Evolutionary conservation across 192 early-diverging fungal species (phyloP).

Genomic region (Backusella psychrophila): DNA sequence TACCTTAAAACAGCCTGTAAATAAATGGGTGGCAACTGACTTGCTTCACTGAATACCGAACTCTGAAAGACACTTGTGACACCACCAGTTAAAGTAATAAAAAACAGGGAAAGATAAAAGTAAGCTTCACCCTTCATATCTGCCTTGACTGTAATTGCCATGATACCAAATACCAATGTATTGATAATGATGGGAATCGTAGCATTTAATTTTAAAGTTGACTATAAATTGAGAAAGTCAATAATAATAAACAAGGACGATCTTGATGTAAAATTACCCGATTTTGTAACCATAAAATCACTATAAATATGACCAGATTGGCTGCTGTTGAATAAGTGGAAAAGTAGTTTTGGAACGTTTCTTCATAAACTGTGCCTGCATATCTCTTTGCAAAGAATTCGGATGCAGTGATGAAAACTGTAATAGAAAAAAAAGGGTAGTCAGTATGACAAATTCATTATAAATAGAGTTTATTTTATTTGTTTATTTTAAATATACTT

Average conservation of each 20-base stretch:
- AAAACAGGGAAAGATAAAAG: slow-evolving; percentile 59
- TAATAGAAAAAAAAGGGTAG: not conserved
- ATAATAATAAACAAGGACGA: not conserved
- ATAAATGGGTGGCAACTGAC: slow-evolving; percentile 64
- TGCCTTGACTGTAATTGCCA: slow-evolving; percentile 50
- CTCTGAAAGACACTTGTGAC: slow-evolving; percentile 64
- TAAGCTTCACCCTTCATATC: slow-evolving; percentile 49
- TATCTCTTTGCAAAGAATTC: slow-evolving; percentile 70
- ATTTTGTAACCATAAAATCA: slow-evolving; percentile 51
- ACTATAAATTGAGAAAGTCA: not conserved
- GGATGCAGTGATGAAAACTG: slow-evolving; percentile 75
- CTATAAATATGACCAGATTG: slow-evolving; percentile 54
- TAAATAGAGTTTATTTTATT: not conserved
- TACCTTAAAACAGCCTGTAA: slow-evolving; percentile 74
- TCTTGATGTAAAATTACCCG: slow-evolving; percentile 31
- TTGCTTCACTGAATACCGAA: slow-evolving; percentile 69
- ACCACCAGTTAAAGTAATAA: slow-evolving; percentile 55
- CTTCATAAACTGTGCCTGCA: slow-evolving; percentile 51
- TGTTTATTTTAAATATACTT: not conserved
- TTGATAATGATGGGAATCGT: slow-evolving; percentile 49
- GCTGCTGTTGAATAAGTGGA: slow-evolving; percentile 59
- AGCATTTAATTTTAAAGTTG: slow-evolving; percentile 5
- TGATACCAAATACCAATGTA: slow-evolving; percentile 47
- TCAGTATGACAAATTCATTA: too few relatives aligned
- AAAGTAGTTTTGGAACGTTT: slow-evolving; percentile 80